Conservation (phyloP, 164 flowering plant species). For the Saururus chinensis region DNA sequence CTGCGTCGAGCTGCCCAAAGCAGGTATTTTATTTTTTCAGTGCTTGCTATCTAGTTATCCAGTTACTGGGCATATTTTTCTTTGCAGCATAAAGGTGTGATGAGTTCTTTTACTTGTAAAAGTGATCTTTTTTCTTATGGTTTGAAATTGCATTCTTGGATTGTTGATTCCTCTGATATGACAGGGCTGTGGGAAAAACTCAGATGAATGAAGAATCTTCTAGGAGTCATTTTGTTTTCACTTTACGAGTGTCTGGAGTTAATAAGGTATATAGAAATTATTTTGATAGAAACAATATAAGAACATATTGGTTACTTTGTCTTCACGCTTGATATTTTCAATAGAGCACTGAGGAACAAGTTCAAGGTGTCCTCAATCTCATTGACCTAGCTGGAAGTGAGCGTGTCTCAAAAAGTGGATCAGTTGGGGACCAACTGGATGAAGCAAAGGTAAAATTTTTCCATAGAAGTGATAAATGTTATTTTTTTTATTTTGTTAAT, state of each 20-base stretch:
- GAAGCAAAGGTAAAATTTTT: constrained; percentile 71
- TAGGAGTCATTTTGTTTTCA: constrained; percentile 93
- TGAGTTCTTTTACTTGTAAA: not conserved
- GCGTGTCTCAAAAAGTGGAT: constrained; percentile 94
- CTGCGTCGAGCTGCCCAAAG: constrained; percentile 83
- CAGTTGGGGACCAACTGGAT: constrained; percentile 82
- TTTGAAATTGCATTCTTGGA: no score
- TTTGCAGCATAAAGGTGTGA: no score
- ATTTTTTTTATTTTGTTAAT: not conserved
- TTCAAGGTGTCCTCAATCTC: constrained; percentile 85
- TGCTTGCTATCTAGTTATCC: no score
- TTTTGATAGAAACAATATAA: not conserved
- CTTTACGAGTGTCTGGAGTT: constrained; percentile 67
- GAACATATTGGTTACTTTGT: not conserved
- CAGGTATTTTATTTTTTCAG: constrained; percentile 35
- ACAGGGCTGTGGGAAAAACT: constrained; percentile 89
- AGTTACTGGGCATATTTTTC: no score
- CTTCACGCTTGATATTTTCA: not conserved
- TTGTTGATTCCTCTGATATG: not conserved
- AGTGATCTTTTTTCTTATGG: not conserved
- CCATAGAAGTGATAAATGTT: not conserved
- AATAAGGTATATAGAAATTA: constrained; percentile 51
- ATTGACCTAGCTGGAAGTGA: constrained; percentile 99
- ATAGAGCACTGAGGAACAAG: constrained; percentile 92
- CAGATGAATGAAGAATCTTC: constrained; percentile 97